phyloP scores from a whole-genome alignment of 768 basidiomycete genomes.

The Mycena filopes region DNA sequence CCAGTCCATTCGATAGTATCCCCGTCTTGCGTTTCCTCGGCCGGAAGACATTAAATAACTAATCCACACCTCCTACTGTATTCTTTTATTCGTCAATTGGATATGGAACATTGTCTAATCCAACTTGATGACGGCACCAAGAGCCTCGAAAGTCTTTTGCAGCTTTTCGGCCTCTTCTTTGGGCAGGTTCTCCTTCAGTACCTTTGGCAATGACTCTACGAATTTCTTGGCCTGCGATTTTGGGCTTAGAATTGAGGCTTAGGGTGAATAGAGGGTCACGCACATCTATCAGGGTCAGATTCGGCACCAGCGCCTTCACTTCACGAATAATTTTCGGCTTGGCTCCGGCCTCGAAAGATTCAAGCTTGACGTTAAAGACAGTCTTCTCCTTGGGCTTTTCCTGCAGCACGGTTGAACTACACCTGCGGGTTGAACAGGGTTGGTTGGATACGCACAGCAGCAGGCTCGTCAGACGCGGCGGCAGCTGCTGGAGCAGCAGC shows the following conservation, averaged over 20 bases:
- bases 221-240: conserved; percentile 95
- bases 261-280: conserved; percentile 41
- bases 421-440: neutral
- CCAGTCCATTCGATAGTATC: conserved; percentile 3
- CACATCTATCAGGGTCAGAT: conserved; percentile 97
- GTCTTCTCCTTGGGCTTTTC: conserved; percentile 99
- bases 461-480: conserved; percentile 68
- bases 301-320: conserved; percentile 95
- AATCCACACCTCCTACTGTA: conserved; percentile 31
- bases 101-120: conserved; percentile 61
- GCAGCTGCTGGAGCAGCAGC: conserved; percentile 67
- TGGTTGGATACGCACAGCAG: conserved; percentile 61
- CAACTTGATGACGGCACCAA: conserved; percentile 89
- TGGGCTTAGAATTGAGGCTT: conserved; percentile 1
- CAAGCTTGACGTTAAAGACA: conserved; percentile 93
- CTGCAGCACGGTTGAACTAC: conserved; percentile 45
- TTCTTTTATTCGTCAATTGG: conserved; percentile 28
- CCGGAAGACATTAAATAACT: conserved; percentile 16
- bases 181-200: conserved; percentile 91
- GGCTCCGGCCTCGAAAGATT: conserved; percentile 89
- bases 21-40: neutral
- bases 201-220: conserved; percentile 93
- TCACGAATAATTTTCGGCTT: conserved; percentile 99
- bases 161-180: conserved; percentile 99
- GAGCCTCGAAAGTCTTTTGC: conserved; percentile 86